Conservation (phyloP, 2,329 filamentous ascomycete species). For the Boeremia lycopersici region DNA sequence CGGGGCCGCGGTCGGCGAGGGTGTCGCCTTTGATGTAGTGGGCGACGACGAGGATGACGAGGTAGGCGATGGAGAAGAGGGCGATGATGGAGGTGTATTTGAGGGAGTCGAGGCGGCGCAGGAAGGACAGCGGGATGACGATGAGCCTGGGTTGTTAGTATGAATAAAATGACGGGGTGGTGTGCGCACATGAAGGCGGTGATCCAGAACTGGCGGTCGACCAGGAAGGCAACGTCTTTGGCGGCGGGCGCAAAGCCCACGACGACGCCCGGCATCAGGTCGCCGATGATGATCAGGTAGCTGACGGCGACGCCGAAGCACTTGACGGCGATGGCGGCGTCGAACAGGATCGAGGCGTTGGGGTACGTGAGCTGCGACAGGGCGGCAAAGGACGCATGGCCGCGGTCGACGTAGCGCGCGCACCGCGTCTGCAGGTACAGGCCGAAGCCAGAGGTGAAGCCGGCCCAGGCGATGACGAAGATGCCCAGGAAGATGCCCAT, state of each 20-base stretch:
- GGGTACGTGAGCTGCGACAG: constrained; percentile 96
- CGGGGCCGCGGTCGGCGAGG: constrained; percentile 71
- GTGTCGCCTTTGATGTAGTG: constrained; percentile 84
- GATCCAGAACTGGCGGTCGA: constrained; percentile 96
- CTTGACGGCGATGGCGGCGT: constrained; percentile 94
- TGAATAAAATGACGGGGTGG: neutral
- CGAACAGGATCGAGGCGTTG: constrained; percentile 92
- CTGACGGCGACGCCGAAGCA: constrained; percentile 97
- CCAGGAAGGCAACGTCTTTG: constrained; percentile 71
- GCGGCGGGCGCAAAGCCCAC: constrained; percentile 74
- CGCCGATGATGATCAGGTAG: constrained; percentile 98
- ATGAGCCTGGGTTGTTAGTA: constrained; percentile 65
- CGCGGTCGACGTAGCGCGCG: constrained; percentile 88
- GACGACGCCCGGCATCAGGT: constrained; percentile 95
- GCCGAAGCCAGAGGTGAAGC: constrained; percentile 85
- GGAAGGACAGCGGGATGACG: constrained; percentile 91
- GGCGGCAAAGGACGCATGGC: constrained; percentile 91
- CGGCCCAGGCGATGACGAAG: constrained; percentile 89
- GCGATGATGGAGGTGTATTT: constrained; percentile 97
- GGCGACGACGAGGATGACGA: constrained; percentile 90
- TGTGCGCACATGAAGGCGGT: constrained; percentile 83
- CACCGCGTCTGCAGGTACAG: constrained; percentile 94
- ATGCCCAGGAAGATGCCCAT: constrained; percentile 90
- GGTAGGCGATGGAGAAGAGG: constrained; percentile 88
- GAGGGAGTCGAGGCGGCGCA: constrained; percentile 88